A percentile compares a stretch with the other conserved stretches of the same genome.
Conservation (phyloP, 345 rosid species). For the Aethionema arabicum region DNA sequence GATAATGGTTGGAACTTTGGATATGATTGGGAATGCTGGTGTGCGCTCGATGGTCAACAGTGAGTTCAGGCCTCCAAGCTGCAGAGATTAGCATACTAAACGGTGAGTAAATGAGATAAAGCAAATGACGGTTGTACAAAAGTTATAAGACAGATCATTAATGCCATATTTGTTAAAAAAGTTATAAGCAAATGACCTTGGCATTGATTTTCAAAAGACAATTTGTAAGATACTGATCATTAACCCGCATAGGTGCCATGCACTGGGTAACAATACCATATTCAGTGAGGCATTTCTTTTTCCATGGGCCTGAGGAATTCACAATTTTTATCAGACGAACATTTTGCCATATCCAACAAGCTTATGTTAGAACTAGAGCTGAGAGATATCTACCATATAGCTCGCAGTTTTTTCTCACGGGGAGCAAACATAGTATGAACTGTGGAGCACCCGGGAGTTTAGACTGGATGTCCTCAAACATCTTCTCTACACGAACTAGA, state of each 20-base stretch:
- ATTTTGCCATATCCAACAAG: not conserved
- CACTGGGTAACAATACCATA: constrained; percentile 88
- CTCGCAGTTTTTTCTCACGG: constrained; percentile 78
- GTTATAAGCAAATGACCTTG: too few relatives aligned
- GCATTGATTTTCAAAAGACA: constrained; percentile 86
- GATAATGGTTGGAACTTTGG: constrained; percentile 63
- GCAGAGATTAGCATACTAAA: constrained; percentile 17
- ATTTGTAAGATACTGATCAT: constrained; percentile 89
- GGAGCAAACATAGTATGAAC: constrained; percentile 77
- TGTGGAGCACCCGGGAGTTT: constrained; percentile 81
- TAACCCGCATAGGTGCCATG: constrained; percentile 72
- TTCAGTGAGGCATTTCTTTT: constrained; percentile 72
- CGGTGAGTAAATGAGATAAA: constrained; percentile 18
- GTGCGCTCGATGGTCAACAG: constrained; percentile 61
- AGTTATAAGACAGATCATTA: constrained; percentile 18
- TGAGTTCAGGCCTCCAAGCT: constrained; percentile 95
- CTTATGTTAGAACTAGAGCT: not conserved
- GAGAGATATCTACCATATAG: constrained; percentile 58
- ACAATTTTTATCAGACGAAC: not conserved
- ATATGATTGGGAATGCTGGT: constrained; percentile 58
- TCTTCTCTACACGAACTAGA: constrained; percentile 69
- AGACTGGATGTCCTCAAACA: constrained; percentile 69
- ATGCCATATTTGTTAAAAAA: too few relatives aligned
- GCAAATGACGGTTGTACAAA: constrained; percentile 4
- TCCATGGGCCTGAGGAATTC: constrained; percentile 76